Evolutionary conservation across 1,139 yeast genomes (phyloP), one percentile per base, ranked within the genome.

Genomic region (Scheffersomyces illinoinensis): DNA sequence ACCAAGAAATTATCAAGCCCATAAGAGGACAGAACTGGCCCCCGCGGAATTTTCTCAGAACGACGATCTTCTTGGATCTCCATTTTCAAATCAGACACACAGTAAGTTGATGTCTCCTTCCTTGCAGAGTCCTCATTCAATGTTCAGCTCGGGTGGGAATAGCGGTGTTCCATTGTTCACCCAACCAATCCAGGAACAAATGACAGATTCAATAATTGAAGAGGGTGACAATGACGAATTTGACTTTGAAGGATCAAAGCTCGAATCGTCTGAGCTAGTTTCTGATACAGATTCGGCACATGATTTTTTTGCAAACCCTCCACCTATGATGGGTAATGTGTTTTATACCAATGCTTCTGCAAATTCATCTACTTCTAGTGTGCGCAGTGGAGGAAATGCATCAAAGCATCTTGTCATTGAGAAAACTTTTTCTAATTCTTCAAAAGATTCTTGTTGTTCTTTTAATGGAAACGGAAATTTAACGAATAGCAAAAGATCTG

Each of bases 21-120:
- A 80, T 64, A 76, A 82, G 66, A 72, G 85, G 62, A 73, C 84
- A 1, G 86, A 82, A 66, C 79, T 81, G 64, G 85, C 85, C 1
- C 86, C 86, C 2, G 83, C 69, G 12, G 70, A 71, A 33, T 47
- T 58, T 17, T 61, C 59, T 47, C 57, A 64, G n/a, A 71, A 73
- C 47, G 79, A 75, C 55, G 81, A 75, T 24, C 71, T 70, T 54
- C 67, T 76, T 47, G 73, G 77, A 1, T 76, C 79, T 0, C 81
- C 81, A 6, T 76, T 75, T 57, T 62, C 67, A 24, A 75, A 72
- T 57, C 70, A 69, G 8, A 57, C 62, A 17, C 55, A 72, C 0
- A 65, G 69, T 14, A 71, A 76, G 14, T 70, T 65, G 50, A 53
- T 59, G 8, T 62, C 69, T 7, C 74, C 78, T 46, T 76, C 79